A percentile compares a stretch with the other conserved stretches of the same genome.
Evolutionary conservation across 2,329 filamentous ascomycete genomes (phyloP).

Genomic region (Mollisiaceae sp.): DNA sequence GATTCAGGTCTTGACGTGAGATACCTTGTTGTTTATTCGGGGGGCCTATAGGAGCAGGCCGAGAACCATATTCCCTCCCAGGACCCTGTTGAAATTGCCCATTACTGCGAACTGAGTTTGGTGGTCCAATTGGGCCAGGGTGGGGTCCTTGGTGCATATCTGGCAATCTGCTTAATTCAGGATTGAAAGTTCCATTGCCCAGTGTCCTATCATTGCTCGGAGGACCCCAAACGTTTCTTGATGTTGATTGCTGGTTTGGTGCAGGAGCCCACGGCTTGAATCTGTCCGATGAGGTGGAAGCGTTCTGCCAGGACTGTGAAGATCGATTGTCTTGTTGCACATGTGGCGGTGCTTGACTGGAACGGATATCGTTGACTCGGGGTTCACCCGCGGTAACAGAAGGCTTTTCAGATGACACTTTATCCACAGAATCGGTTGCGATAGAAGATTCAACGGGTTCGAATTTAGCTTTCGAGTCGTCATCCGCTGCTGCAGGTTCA

Average conservation of each 20-base stretch:
- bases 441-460: slow-evolving; percentile 21
- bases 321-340: slow-evolving; percentile 35
- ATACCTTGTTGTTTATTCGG: slow-evolving; percentile 36
- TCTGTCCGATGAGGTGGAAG: slow-evolving; percentile 48
- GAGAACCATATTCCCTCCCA: slow-evolving; percentile 37
- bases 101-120: slow-evolving; percentile 37
- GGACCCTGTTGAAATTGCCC: slow-evolving; percentile 38
- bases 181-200: slow-evolving; percentile 78
- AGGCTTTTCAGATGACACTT: slow-evolving; percentile 21
- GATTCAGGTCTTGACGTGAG: slow-evolving; percentile 26
- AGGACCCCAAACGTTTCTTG: slow-evolving; percentile 74
- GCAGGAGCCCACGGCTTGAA: slow-evolving; percentile 54
- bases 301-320: slow-evolving; percentile 41
- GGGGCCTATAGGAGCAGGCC: slow-evolving; percentile 42
- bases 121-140: slow-evolving; percentile 45
- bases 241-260: slow-evolving; percentile 49
- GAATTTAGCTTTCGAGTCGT: slow-evolving; percentile 21
- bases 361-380: slow-evolving; percentile 34
- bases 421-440: slow-evolving; percentile 16
- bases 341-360: slow-evolving; percentile 45
- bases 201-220: slow-evolving; percentile 72
- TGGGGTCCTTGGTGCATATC: slow-evolving; percentile 38
- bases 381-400: slow-evolving; percentile 20
- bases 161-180: slow-evolving; percentile 56
- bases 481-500: slow-evolving; percentile 8